Evolutionary conservation across 1,284 basidiomycete genomes (phyloP).

Genomic region (Lignosus rhinocerotis): DNA sequence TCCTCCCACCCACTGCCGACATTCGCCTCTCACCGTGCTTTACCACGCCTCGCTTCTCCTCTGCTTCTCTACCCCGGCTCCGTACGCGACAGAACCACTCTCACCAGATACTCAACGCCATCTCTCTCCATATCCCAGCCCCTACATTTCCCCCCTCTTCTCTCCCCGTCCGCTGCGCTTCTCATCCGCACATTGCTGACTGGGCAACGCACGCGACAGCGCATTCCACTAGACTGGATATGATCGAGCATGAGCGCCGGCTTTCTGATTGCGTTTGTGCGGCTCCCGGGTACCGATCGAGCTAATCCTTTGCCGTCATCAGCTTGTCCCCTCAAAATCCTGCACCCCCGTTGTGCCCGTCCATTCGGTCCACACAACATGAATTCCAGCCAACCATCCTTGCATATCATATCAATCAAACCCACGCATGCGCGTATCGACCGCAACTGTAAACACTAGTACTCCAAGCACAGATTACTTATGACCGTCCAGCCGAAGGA

Average conservation of each 20-base stretch:
- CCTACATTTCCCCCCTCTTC: background rate
- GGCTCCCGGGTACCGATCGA: background rate
- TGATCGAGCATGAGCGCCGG: slow-evolving; percentile 14
- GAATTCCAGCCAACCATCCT: background rate
- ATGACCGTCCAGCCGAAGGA: too few species aligned
- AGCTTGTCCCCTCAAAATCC: background rate
- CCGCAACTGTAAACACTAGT: too few species aligned
- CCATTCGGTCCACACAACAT: too few species aligned
- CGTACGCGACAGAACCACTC: slow-evolving; percentile 8
- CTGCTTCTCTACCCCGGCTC: slow-evolving; percentile 17
- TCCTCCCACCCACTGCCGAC: background rate
- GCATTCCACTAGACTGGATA: slow-evolving; percentile 8
- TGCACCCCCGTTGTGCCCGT: background rate
- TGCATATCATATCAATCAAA: too few species aligned
- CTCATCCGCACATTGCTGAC: background rate
- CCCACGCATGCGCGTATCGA: too few species aligned
- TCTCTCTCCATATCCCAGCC: background rate
- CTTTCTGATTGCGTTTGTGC: slow-evolving; percentile 22
- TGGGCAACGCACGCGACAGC: background rate
- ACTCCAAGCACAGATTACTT: too few species aligned
- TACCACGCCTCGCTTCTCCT: slow-evolving; percentile 19
- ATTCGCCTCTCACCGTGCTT: slow-evolving; percentile 6
- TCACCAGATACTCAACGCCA: background rate
- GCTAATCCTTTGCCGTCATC: slow-evolving; percentile 1
- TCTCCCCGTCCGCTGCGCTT: background rate